A percentile compares a stretch with the other conserved stretches of the same genome.
Evolutionary conservation across 2,329 filamentous ascomycete species (phyloP).

Genomic region (Monilinia fructicola): DNA sequence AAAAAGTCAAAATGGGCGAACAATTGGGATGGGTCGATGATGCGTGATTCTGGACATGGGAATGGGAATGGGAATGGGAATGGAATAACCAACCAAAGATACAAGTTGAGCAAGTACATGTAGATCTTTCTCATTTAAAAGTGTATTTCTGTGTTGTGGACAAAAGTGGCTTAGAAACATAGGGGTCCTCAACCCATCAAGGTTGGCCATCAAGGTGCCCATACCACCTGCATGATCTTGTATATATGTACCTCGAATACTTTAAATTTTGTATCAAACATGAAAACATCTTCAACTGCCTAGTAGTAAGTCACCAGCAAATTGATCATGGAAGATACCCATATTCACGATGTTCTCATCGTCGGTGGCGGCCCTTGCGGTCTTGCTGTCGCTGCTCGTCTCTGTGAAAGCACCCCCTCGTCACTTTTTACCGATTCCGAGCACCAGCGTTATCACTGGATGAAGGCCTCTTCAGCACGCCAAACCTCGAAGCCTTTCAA

Average conservation of each 20-base stretch:
- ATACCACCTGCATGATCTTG: not conserved
- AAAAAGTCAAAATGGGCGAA: conserved; percentile 86
- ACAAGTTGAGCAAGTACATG: not conserved
- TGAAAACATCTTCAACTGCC: not conserved
- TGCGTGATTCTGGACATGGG: conserved; percentile 27
- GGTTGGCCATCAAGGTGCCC: conserved; percentile 26
- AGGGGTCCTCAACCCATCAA: conserved; percentile 10
- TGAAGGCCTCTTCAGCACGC: conserved; percentile 58
- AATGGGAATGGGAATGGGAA: not conserved
- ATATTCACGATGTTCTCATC: conserved; percentile 57
- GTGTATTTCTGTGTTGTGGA: not conserved
- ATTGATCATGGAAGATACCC: conserved; percentile 20
- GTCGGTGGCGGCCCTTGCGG: conserved; percentile 74
- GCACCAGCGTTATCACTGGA: conserved; percentile 74
- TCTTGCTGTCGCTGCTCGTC: conserved; percentile 69
- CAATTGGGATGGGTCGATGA: conserved; percentile 74
- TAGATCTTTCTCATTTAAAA: not conserved
- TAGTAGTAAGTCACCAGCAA: conserved; percentile 14
- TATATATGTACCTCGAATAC: conserved; percentile 5
- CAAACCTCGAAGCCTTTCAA: conserved; percentile 42
- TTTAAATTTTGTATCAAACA: conserved; percentile 1
- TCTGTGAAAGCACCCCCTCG: conserved; percentile 70
- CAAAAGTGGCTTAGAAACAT: conserved; percentile 1
- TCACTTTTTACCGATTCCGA: conserved; percentile 83
- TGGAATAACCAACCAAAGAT: not conserved